Base-by-base conservation (phyloP, 2,329 filamentous ascomycete species). In the Orbilia javanica region DNA sequence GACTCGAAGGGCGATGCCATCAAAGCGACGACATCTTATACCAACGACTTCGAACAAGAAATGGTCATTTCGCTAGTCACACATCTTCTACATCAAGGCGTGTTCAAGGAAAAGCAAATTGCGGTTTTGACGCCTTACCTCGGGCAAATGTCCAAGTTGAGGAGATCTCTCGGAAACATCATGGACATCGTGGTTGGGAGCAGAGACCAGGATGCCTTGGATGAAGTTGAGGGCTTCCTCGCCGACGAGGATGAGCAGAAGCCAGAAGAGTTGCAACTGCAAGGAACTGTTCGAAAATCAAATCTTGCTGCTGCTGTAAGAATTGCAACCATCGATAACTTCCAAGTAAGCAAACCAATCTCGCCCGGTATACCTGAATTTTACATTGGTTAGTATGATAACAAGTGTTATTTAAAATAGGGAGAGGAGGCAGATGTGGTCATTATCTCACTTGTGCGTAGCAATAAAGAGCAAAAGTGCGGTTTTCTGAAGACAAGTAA, bases 391-490 rank as follows among this genome's bases (percentile, higher is more conserved):
- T 44, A 13, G 4, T 20, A 20, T 44, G 8, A 4, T n/a, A n/a
- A 44, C n/a, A 44, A 4, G 8, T 18, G 3, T n/a, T 18, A 44
- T 5, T 1, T 27, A 20, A 7, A 69, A 1, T 91, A 94, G 80
- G 92, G 92, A 0, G 91, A 94, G 81, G 91, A 94, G 81, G 90
- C 89, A 1, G 90, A 92, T 67, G 85, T 94, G 7, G 86, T 94
- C 0, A 85, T 94, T 2, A 85, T 94, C 0, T 92, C 90, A 0
- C 85, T 94, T 0, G 91, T 93, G 0, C 87, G 92, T 42, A 92
- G 91, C 83, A 94, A 94, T 80, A 79, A 83, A 0, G 81, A 87
- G 4, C 84, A 83, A 8, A 88, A 86, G 6, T 87, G 87, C 18
- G 92, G 92, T 0, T 80, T 70, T 18, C 78, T 52, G 74, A 79